Base-by-base conservation (phyloP, 2,329 filamentous ascomycete genomes). In the Thelonectria blattea region DNA sequence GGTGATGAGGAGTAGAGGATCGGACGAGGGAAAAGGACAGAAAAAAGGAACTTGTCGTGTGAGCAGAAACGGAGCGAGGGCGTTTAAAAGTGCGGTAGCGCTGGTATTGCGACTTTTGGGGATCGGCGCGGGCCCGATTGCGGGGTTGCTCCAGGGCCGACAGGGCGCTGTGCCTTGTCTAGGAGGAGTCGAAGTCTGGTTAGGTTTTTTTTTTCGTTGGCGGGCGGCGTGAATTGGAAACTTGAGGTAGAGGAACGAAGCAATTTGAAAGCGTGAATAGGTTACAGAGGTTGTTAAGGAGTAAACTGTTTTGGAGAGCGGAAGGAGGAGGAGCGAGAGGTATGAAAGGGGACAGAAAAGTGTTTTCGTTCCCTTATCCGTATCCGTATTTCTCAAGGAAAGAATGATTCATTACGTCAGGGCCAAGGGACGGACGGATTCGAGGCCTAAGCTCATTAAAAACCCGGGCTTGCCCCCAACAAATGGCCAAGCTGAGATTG, bases 131-230 rank as follows among this genome's bases (percentile, higher is more conserved):
- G 66, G 66, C 64, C 58, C 60, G 64, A 66, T 67, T 64, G 68
- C 68, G 68, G 68, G 68, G 68, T 71, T 66, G 61, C n/a, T 24
- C 49, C 43, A 42, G 34, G 56, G 56, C n/a, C 30, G 52, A 24
- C 34, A 42, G 12, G 6, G 27, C 27, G 27, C 27, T 30, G 27
- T 30, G 27, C 27, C 27, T 30, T 30, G 27, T 24, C 27, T 9
- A 30, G 27, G 27, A 30, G 27, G 8, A 30, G 27, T 24, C 22
- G 22, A 6, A 24, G 22, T 30, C 9, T 4, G 27, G 27, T 30
- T 30, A 8, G 4, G 27, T 30, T 4, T 3, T 3, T 24, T 24
- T 24, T 4, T 24, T 24, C 22, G 22, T 24, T 24, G 22, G 22
- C 22, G 22, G 27, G 22, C 22, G 22, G 22, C 22, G 22, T 9